Evolutionary conservation across 2,329 filamentous ascomycete species (phyloP).

Genomic region (Cyclaneusma minus): DNA sequence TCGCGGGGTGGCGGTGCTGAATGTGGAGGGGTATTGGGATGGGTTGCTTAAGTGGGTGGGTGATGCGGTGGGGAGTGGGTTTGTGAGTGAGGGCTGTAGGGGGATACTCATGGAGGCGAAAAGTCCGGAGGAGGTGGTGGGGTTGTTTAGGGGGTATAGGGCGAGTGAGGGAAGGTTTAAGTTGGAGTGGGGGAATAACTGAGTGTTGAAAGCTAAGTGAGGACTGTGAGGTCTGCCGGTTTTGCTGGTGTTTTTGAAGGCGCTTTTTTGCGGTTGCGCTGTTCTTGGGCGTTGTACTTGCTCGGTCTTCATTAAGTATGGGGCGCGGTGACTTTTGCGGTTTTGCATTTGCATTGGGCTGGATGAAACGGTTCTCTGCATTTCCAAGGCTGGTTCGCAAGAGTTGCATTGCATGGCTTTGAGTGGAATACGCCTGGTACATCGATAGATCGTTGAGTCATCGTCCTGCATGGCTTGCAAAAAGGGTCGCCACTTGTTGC

Average conservation of each 20-base stretch:
- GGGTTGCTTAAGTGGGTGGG: slow-evolving; percentile 71
- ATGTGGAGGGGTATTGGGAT: slow-evolving; percentile 86
- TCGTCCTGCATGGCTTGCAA: too few relatives aligned
- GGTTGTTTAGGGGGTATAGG: slow-evolving; percentile 57
- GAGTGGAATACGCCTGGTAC: too few relatives aligned
- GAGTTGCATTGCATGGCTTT: too few relatives aligned
- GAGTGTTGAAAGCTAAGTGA: neutral
- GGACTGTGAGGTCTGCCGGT: neutral
- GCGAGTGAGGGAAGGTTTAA: slow-evolving; percentile 62
- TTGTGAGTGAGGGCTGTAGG: slow-evolving; percentile 55
- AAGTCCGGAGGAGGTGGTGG: slow-evolving; percentile 56
- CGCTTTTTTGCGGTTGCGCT: too few relatives aligned
- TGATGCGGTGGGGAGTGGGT: slow-evolving; percentile 60
- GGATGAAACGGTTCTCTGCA: too few relatives aligned
- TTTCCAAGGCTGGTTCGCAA: too few relatives aligned
- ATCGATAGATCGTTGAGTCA: too few relatives aligned
- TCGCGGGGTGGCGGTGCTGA: slow-evolving; percentile 64
- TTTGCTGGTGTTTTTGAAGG: neutral
- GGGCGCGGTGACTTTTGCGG: too few relatives aligned
- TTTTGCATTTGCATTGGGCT: too few relatives aligned
- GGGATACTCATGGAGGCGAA: slow-evolving; percentile 67
- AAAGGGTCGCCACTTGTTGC: too few relatives aligned
- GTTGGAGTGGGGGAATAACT: slow-evolving; percentile 54
- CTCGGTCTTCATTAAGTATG: too few relatives aligned
- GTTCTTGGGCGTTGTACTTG: too few relatives aligned